Evolutionary conservation across 2,329 filamentous ascomycete genomes (phyloP).

Genomic region (Capronia coronata): DNA sequence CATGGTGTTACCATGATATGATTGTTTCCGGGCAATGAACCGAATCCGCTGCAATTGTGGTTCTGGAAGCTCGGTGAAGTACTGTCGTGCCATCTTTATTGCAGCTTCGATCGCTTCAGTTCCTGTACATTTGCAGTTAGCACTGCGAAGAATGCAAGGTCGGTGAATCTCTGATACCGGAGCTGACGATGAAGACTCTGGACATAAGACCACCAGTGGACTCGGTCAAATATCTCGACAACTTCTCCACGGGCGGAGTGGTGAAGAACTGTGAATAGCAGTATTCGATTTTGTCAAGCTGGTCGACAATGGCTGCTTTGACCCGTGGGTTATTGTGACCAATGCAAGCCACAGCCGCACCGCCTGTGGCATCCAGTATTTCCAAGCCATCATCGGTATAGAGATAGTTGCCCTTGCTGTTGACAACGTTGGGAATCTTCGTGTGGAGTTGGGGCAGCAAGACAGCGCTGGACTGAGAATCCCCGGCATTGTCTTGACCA

Average conservation of each 20-base stretch:
- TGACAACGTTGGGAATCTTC: conserved; percentile 38
- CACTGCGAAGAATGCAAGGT: too few species aligned
- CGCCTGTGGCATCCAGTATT: conserved; percentile 68
- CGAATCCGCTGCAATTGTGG: conserved; percentile 39
- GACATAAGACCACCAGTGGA: conserved; percentile 50
- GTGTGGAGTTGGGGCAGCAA: too few species aligned
- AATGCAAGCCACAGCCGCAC: conserved; percentile 63
- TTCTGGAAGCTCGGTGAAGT: conserved; percentile 53
- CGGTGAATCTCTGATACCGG: conserved; percentile 32
- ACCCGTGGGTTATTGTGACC: conserved; percentile 61
- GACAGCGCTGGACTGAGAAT: too few species aligned
- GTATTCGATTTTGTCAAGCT: conserved; percentile 55
- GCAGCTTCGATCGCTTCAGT: conserved; percentile 61
- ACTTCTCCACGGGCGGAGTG: conserved; percentile 48
- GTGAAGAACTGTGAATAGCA: conserved; percentile 55
- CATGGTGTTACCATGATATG: conserved; percentile 66
- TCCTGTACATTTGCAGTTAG: not conserved
- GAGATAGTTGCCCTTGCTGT: conserved; percentile 47
- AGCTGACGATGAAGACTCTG: conserved; percentile 52
- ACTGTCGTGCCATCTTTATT: conserved; percentile 63
- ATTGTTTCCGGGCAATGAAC: conserved; percentile 59
- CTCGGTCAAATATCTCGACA: conserved; percentile 46
- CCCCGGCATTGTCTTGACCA: too few species aligned
- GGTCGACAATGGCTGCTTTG: conserved; percentile 51
- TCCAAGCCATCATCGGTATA: conserved; percentile 49